Evolutionary conservation across 768 basidiomycete genomes (phyloP).

Genomic region (Podaxis sp.): DNA sequence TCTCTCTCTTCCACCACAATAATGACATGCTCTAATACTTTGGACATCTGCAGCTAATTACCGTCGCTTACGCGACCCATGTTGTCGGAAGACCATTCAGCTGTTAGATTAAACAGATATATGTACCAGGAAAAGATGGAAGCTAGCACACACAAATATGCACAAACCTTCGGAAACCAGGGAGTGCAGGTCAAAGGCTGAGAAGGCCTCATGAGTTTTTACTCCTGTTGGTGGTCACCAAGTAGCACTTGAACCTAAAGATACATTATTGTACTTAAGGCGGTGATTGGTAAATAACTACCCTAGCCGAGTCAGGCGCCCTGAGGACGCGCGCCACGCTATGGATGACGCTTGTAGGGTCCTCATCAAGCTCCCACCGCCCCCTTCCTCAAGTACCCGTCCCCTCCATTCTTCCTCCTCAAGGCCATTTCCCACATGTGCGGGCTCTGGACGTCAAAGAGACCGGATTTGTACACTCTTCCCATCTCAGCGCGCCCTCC

Average conservation of each 20-base stretch:
- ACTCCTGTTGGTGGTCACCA: too few species aligned
- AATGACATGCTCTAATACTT: neutral
- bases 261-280: neutral
- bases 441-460: constrained; percentile 22
- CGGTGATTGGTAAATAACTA: neutral
- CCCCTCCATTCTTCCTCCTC: constrained; percentile 14
- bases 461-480: constrained; percentile 36
- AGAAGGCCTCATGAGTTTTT: too few species aligned
- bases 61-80: constrained; percentile 41
- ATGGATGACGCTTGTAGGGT: neutral
- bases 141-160: neutral
- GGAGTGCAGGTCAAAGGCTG: neutral
- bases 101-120: constrained; percentile 25
- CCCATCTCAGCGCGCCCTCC: constrained; percentile 56
- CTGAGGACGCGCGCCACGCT: neutral
- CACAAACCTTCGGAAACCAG: neutral
- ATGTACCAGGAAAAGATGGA: neutral
- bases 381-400: constrained; percentile 12
- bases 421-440: neutral
- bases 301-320: neutral
- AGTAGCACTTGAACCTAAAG: too few species aligned
- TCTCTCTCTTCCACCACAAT: constrained; percentile 9
- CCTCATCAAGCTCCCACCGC: neutral
- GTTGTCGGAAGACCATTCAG: constrained; percentile 49
- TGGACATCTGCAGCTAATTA: constrained; percentile 36